Evolutionary conservation across 257 asterid species (phyloP).

Genomic region (Solanum okadae): DNA sequence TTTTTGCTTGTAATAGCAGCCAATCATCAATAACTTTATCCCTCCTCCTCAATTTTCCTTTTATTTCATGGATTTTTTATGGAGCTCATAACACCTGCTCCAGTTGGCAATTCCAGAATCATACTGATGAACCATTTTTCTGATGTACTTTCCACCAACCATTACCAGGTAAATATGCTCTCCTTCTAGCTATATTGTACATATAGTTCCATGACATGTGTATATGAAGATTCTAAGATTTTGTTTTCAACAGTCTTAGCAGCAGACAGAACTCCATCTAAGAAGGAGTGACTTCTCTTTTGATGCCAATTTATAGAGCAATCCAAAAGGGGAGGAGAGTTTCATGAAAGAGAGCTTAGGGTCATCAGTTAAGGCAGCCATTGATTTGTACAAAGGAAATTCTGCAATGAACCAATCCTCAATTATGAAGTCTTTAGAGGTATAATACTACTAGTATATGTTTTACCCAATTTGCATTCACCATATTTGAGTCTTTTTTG

Average conservation of each 20-base stretch:
- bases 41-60: neutral
- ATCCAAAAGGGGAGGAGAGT: slow-evolving; percentile 14
- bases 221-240: neutral
- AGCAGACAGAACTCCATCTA: neutral
- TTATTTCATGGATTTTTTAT: neutral
- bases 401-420: slow-evolving; percentile 18
- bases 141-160: neutral
- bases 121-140: neutral
- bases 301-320: neutral
- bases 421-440: slow-evolving; percentile 29
- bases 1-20: slow-evolving; percentile 44
- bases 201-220: neutral
- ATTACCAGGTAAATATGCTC: neutral
- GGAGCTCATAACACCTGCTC: slow-evolving; percentile 1
- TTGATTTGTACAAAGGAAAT: slow-evolving; percentile 24
- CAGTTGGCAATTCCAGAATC: neutral
- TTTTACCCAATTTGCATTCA: neutral
- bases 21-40: slow-evolving; percentile 36
- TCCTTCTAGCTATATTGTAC: neutral
- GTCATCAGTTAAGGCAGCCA: slow-evolving; percentile 39
- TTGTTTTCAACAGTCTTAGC: neutral
- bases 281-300: neutral
- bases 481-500: neutral
- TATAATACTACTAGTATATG: neutral
- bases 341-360: slow-evolving; percentile 10